These are phyloP conservation scores for Stachybotrys echinatus DNA, from an alignment of 2,329 filamentous ascomycete genomes.

Conservation along the genomic window DNA sequence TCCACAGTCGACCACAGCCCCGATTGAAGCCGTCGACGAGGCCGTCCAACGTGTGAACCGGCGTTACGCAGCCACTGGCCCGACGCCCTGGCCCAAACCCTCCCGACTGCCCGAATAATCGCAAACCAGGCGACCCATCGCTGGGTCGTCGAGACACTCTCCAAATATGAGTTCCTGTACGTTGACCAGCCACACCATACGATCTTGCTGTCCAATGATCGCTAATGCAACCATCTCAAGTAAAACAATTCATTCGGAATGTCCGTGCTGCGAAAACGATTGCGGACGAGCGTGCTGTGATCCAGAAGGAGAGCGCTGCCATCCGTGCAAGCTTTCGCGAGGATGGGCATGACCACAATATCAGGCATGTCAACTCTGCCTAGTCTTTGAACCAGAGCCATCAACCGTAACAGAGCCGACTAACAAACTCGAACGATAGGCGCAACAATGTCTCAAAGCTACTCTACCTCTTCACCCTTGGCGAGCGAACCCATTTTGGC, in stretches of 20 bases:
- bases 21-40: background rate
- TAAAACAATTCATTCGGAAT: conserved; percentile 99
- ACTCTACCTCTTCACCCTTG: conserved; percentile 94
- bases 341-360: conserved; percentile 86
- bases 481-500: conserved; percentile 95
- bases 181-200: conserved; percentile 8
- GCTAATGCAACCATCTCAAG: conserved; percentile 38
- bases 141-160: conserved; percentile 20
- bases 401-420: background rate
- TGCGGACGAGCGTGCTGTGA: conserved; percentile 95
- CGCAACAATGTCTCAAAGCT: conserved; percentile 99
- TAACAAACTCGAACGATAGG: conserved; percentile 38
- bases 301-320: conserved; percentile 97
- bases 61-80: no score
- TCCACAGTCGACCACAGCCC: background rate
- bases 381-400: background rate
- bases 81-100: background rate
- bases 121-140: conserved; percentile 18
- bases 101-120: background rate
- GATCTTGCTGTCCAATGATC: background rate
- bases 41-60: background rate
- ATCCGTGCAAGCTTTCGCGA: conserved; percentile 97
- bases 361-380: conserved; percentile 64
- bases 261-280: conserved; percentile 98
- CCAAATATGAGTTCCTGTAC: conserved; percentile 35